These are phyloP conservation scores for Daedaleopsis nitida DNA, from an alignment of 768 basidiomycete genomes.

Conservation along the genomic window DNA sequence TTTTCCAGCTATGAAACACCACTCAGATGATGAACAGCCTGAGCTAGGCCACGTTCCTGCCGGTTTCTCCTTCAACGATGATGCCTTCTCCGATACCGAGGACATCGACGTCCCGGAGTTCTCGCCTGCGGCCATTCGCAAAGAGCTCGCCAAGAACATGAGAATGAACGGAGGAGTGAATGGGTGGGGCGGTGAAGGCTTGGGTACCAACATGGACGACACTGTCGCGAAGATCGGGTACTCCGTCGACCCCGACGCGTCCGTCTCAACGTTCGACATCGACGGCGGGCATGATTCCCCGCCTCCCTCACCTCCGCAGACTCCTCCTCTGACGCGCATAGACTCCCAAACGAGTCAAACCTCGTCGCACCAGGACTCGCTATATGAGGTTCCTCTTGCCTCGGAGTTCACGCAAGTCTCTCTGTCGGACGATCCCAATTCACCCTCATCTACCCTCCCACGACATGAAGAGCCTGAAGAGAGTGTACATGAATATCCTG, in stretches of 20 bases:
- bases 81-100: constrained; percentile 66
- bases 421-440: constrained; percentile 6
- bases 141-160: constrained; percentile 57
- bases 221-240: constrained; percentile 37
- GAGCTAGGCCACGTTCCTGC: background rate
- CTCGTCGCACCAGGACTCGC: constrained; percentile 22
- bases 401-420: constrained; percentile 24
- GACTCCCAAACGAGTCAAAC: constrained; percentile 11
- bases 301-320: constrained; percentile 20
- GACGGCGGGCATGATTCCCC: constrained; percentile 35
- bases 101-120: constrained; percentile 55
- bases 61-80: constrained; percentile 53
- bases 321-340: constrained; percentile 25
- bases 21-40: constrained; percentile 12
- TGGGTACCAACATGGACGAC: constrained; percentile 21
- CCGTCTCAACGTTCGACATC: constrained; percentile 63
- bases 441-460: constrained; percentile 16
- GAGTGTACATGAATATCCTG: constrained; percentile 17
- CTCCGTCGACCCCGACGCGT: constrained; percentile 42
- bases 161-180: constrained; percentile 29
- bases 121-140: constrained; percentile 59
- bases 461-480: constrained; percentile 13
- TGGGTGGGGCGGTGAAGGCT: constrained; percentile 30
- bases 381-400: constrained; percentile 28
- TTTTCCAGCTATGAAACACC: constrained; percentile 3